Base-by-base conservation (phyloP, 2,329 filamentous ascomycete genomes). In the Exophiala calicioides region DNA sequence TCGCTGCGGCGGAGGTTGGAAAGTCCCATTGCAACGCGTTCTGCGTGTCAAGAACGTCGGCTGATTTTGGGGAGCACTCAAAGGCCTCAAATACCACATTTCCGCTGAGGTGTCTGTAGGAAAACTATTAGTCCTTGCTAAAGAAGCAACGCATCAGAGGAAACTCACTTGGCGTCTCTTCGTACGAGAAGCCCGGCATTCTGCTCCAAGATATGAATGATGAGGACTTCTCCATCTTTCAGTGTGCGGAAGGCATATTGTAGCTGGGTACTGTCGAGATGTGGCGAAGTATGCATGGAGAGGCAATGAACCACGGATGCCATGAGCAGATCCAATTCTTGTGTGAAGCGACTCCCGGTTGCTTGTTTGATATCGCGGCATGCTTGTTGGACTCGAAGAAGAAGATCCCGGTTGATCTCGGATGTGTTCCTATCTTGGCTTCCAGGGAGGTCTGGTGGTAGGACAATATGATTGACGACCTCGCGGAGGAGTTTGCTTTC, bases 1-100 rank as follows among this genome's bases (percentile, higher is more conserved):
- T 58, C 0, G 70, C 65, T 0, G 78, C 75, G 0, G 77, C 72
- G 12, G 63, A 65, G 0, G 76, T 79, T 0, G 83, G 83, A 52
- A 86, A 86, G 13, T 76, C 70, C 73, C 81, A 82, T 45, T 68
- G 58, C 0, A 86, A 61, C 1, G 80, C 74, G 15, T 76, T 62
- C 0, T 77, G 63, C 0, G 71, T 70, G 8, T 36, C 19, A 2
- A 84, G 66, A 1, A 83, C 76, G 10, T 72, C 64, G 32, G 78
- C 68, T 1, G 76, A 77, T 0, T 60, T 59, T 0, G 83, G 68
- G 0, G 81, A 82, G 0, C 76, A 70, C 59, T 86, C 82, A 44
- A 85, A 85, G 0, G 71, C 70, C 60, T 86, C 82, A 35, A 84
- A 77, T 45, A 80, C 13, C 55, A 75, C 52, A 56, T 52, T 15